phyloP scores from a whole-genome alignment of 805 yeast genomes.

The Yarrowia yakushimensis region DNA sequence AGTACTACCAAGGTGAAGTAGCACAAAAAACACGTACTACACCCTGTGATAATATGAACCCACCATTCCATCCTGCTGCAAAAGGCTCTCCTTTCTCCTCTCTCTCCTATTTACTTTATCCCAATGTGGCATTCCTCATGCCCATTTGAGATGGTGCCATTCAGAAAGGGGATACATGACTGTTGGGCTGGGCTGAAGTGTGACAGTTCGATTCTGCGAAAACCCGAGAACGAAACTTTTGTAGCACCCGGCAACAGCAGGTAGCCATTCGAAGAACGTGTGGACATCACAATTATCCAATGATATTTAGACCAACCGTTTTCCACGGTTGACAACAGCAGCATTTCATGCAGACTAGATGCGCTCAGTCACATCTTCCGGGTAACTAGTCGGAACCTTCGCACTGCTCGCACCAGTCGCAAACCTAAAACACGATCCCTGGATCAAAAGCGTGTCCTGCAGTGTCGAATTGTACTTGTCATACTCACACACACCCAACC shows the following conservation, averaged over 20 bases:
- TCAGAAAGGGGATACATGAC: conserved; percentile 9
- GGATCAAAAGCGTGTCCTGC: conserved; percentile 20
- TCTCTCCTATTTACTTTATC: conserved; percentile 1
- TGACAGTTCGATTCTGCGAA: conserved; percentile 1
- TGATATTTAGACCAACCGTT: not conserved
- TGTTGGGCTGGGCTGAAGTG: not conserved
- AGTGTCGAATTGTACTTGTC: not conserved
- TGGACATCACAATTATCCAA: not conserved
- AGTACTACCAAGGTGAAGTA: not conserved
- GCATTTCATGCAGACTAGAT: not conserved
- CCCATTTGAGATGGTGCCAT: conserved; percentile 16
- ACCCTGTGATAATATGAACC: not conserved
- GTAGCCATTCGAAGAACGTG: not conserved
- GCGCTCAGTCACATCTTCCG: not conserved
- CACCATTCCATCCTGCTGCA: not conserved
- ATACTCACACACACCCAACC: not conserved
- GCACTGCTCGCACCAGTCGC: conserved; percentile 22
- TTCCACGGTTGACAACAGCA: not conserved
- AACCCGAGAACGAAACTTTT: not conserved
- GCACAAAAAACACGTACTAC: not conserved
- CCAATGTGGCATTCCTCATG: conserved; percentile 13
- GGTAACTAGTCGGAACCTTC: conserved; percentile 18
- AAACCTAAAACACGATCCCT: conserved; percentile 12
- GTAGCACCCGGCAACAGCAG: not conserved
- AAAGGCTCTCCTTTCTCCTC: not conserved